Percentiles rank a stretch among this genome's conserved stretches.
Evolutionary conservation across 495 filamentous ascomycete genomes (phyloP).

Genomic region (Astrothelium macrocarpum): DNA sequence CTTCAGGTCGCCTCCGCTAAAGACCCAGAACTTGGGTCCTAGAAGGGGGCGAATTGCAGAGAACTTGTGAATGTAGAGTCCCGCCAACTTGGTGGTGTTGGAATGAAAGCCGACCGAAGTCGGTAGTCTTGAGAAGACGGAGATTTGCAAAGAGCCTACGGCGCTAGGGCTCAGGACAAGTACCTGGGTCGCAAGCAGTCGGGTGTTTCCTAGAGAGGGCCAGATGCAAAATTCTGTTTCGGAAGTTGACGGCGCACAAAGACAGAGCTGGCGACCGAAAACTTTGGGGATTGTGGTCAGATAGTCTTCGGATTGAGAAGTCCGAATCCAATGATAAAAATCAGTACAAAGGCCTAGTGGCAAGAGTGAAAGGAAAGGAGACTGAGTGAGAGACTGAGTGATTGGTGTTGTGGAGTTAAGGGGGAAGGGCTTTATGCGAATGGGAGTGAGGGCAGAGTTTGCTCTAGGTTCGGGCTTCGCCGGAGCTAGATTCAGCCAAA

Average conservation of each 20-base stretch:
- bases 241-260: not conserved
- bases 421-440: constrained; percentile 32
- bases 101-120: constrained; percentile 8
- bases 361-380: not conserved
- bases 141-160: not conserved
- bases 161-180: not conserved
- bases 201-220: not conserved
- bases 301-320: not conserved
- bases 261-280: not conserved
- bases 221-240: not conserved
- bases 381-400: not conserved
- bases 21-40: constrained; percentile 84
- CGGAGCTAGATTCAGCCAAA: too few species aligned
- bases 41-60: constrained; percentile 87
- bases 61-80: constrained; percentile 61
- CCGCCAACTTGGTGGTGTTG: constrained; percentile 92
- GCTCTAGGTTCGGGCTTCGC: not conserved
- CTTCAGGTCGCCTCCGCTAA: constrained; percentile 90
- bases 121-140: not conserved
- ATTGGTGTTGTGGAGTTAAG: not conserved
- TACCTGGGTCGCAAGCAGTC: not conserved
- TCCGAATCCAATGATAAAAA: not conserved
- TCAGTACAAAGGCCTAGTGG: not conserved
- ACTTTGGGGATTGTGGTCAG: not conserved
- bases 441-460: constrained; percentile 22